Base-by-base conservation (phyloP, 352 stramenopile genomes). In the Globisporangium perplexum region DNA sequence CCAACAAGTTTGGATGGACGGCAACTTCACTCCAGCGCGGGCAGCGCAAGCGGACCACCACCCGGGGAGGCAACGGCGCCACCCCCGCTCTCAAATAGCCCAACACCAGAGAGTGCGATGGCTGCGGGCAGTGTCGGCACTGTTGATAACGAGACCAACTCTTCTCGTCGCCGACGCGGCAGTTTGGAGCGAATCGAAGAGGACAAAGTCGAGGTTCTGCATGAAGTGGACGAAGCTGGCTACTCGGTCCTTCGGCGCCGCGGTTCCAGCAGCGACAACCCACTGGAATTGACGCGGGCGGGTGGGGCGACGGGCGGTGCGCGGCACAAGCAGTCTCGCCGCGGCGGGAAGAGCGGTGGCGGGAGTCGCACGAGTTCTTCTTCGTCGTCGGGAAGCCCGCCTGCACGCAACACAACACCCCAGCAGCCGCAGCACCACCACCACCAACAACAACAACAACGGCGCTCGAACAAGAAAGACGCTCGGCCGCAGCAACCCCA, bases 161-260 rank as follows among this genome's bases (percentile, higher is more conserved):
- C 20, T n/a, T 7, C n/a, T 8, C 47, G 47, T 22, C 47, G 38
- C 22, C 59, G 61, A 7, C 62, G 69, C 44, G 65, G 47, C 33
- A 55, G 28, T 44, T 22, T 67, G 63, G 48, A 23, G 20, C 53
- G 55, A 31, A 65, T 42, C 33, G 50, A 26, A 31, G 28, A 44
- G 17, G 30, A 23, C 46, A 55, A 48, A 30, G 15, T 43, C 18
- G 50, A 43, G 20, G 42, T 53, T 20, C 38, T 38, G 22, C 55
- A 49, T 1, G 44, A 71, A 31, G 44, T 69, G 17, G 74, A 84
- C 26, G 69, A 71, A 15, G 74, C 74, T 1, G 74, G 74, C 22
- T 84, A 84, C 58, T 82, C 74, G 3, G 66, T 84, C 31, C 72
- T 82, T n/a, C 71, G 71, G 4, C 69, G 66, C 15, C 69, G 71